Conservation (phyloP, 371 early-diverging fungal species). For the Chytridiales sp. region DNA sequence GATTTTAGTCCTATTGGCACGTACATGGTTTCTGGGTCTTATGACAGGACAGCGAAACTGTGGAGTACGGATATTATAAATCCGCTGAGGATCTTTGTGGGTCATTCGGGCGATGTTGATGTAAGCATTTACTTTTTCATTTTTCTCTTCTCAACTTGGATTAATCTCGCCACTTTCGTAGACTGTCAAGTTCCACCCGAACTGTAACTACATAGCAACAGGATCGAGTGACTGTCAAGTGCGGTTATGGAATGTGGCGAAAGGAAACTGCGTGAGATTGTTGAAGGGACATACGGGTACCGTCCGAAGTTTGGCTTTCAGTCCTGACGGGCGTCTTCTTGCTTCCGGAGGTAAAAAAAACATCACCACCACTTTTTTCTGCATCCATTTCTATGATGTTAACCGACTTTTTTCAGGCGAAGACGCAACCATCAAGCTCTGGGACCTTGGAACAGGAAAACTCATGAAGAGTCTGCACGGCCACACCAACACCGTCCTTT, state of each 20-base stretch:
- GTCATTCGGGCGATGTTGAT: slow-evolving; percentile 97
- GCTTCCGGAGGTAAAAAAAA: slow-evolving; percentile 81
- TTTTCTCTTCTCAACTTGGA: not conserved
- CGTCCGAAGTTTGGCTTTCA: slow-evolving; percentile 84
- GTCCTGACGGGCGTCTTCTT: slow-evolving; percentile 91
- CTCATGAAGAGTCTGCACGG: slow-evolving; percentile 79
- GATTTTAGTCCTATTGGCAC: slow-evolving; percentile 66
- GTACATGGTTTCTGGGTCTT: slow-evolving; percentile 97
- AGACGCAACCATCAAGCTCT: slow-evolving; percentile 86
- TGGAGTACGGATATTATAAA: slow-evolving; percentile 96
- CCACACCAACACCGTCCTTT: slow-evolving; percentile 84
- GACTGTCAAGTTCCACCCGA: slow-evolving; percentile 96
- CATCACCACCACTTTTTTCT: too few species aligned
- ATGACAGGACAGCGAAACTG: slow-evolving; percentile 94
- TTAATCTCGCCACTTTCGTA: not conserved
- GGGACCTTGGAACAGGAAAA: slow-evolving; percentile 95
- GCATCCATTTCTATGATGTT: too few species aligned
- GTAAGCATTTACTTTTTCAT: slow-evolving; percentile 47
- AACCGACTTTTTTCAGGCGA: slow-evolving; percentile 63
- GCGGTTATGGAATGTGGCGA: slow-evolving; percentile 96
- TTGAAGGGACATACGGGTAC: slow-evolving; percentile 91
- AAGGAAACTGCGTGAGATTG: slow-evolving; percentile 89
- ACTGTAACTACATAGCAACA: slow-evolving; percentile 94
- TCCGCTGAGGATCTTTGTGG: slow-evolving; percentile 97
- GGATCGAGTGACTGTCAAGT: slow-evolving; percentile 94